Percentiles rank a stretch among this genome's conserved stretches.
phyloP scores from a whole-genome alignment of 768 basidiomycete species.

The Clathrus columnatus region DNA sequence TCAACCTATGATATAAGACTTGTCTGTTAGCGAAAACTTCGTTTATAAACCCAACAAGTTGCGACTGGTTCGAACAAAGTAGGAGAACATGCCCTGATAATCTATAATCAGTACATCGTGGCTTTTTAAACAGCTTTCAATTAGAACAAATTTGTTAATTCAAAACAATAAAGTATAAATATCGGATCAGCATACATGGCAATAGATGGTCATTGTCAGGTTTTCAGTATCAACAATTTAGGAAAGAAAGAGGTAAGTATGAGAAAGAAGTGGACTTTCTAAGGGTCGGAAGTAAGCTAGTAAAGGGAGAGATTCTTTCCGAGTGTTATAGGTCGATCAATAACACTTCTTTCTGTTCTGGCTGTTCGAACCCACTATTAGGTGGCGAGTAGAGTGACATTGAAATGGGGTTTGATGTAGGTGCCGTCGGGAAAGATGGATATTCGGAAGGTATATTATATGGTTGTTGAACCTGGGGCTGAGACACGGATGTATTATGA shows the following conservation, averaged over 20 bases:
- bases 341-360: constrained; percentile 55
- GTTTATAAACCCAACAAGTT: constrained; percentile 73
- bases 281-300: too few relatives aligned
- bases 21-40: constrained; percentile 56
- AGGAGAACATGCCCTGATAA: too few relatives aligned
- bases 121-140: too few relatives aligned
- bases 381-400: constrained; percentile 43
- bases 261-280: too few relatives aligned
- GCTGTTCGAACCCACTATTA: constrained; percentile 39
- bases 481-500: not conserved
- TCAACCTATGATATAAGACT: not conserved
- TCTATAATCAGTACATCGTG: too few relatives aligned
- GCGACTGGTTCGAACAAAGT: constrained; percentile 84
- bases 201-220: too few relatives aligned
- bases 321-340: constrained; percentile 36
- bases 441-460: constrained; percentile 20
- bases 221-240: too few relatives aligned
- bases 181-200: too few relatives aligned
- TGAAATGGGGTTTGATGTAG: constrained; percentile 48
- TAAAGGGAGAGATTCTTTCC: not conserved
- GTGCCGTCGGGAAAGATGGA: constrained; percentile 58
- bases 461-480: not conserved
- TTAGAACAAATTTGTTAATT: too few relatives aligned
- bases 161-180: too few relatives aligned
- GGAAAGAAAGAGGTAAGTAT: not conserved